A percentile compares a stretch with the other conserved stretches of the same genome.
Evolutionary conservation across 257 asterid species (phyloP).

Genomic region (Lycium barbarum): DNA sequence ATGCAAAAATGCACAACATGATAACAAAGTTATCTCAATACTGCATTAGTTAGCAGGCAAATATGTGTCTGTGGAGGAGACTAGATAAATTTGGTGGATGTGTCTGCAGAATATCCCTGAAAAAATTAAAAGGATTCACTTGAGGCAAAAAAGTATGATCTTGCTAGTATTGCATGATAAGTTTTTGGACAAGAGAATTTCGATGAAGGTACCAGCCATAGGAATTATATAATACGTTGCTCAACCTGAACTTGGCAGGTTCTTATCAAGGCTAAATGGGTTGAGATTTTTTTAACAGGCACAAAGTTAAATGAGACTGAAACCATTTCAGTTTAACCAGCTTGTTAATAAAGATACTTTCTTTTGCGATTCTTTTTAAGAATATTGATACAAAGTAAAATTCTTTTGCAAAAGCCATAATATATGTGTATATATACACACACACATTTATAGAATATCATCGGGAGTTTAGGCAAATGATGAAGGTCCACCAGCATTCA

Average conservation of each 20-base stretch:
- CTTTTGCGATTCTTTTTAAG: too few relatives aligned
- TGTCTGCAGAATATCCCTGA: neutral
- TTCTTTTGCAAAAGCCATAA: too few relatives aligned
- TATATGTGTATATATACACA: neutral
- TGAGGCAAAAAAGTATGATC: neutral
- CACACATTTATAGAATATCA: neutral
- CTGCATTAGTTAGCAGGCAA: neutral
- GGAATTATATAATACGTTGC: neutral
- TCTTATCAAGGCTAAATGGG: neutral
- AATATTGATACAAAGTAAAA: too few relatives aligned
- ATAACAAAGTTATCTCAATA: neutral
- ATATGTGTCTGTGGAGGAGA: neutral
- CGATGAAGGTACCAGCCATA: neutral
- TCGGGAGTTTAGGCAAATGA: neutral
- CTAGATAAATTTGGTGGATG: neutral
- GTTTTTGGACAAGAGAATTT: neutral
- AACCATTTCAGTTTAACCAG: neutral
- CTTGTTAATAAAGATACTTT: neutral
- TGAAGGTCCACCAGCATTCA: neutral
- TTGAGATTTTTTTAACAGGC: neutral
- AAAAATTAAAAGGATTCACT: neutral
- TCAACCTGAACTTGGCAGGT: neutral
- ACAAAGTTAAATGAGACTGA: neutral
- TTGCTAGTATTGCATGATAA: neutral
- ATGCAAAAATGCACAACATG: neutral